Base-by-base conservation (phyloP, 495 filamentous ascomycete genomes). In the Penicillium alfredii region DNA sequence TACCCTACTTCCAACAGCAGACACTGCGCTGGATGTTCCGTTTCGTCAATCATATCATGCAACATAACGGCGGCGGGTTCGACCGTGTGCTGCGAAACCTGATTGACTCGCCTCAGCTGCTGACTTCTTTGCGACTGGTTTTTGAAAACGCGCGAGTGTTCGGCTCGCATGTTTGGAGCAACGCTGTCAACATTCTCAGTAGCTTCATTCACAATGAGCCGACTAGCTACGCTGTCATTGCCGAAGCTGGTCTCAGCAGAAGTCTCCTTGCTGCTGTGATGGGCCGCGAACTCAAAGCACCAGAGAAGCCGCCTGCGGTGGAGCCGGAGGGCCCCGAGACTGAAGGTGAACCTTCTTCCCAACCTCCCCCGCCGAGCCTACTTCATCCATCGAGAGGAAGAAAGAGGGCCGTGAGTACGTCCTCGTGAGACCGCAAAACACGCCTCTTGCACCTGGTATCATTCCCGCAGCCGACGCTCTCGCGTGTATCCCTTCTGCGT, bases 161-260 rank as follows among this genome's bases (percentile, higher is more conserved):
- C 55, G 93, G 93, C 26, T 86, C 88, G 8, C 78, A 84, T 45
- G 86, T 96, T 10, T 99, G 93, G 93, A 93, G 87, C 37, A 84
- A 84, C 52, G 82, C 86, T 11, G 84, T 92, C 38, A 84, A 81
- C 44, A 88, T 97, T 46, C 71, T 97, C 17, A 90, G 84, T 60
- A 90, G 82, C 51, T 97, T 97, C 67, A 94, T 99, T 40, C 93
- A 99, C 60, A 96, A 97, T 54, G 93, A 99, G 50, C 93, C 93
- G 2, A 97, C 93, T 4, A 99, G 93, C 52, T 97, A 96, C 53
- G 80, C 84, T 17, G 86, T 94, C 11, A 88, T 99, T 46, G 84
- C 84, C 11, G 93, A 99, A 65, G 88, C 93, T 30, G 92, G 92
- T 18, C 69, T 97, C 33, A 87, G 88, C 41, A 80, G 82, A 53